These are phyloP conservation scores for Fusarium acutatum DNA, from an alignment of 2,329 filamentous ascomycete species.

Conservation along the genomic window DNA sequence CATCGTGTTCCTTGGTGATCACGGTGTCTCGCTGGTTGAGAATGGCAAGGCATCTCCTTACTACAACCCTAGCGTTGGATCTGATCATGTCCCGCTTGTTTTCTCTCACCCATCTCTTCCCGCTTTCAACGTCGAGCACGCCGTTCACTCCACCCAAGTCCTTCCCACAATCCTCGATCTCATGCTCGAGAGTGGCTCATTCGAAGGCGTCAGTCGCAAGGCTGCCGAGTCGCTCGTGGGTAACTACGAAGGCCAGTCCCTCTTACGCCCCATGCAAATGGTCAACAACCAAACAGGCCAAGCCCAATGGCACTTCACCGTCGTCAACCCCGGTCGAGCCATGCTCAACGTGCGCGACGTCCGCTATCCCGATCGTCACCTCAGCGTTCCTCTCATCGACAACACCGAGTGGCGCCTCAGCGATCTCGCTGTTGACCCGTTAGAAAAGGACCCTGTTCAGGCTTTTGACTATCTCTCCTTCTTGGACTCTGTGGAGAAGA, in stretches of 20 bases:
- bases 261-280: conserved; percentile 36
- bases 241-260: conserved; percentile 46
- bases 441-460: conserved; percentile 37
- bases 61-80: conserved; percentile 45
- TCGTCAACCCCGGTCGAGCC: conserved; percentile 46
- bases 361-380: conserved; percentile 41
- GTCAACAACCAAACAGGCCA: conserved; percentile 31
- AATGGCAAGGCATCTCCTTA: conserved; percentile 43
- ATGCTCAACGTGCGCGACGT: conserved; percentile 46
- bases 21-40: conserved; percentile 46
- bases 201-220: conserved; percentile 27
- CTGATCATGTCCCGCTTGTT: conserved; percentile 44
- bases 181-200: conserved; percentile 43
- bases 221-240: conserved; percentile 37
- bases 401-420: conserved; percentile 47
- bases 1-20: conserved; percentile 45
- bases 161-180: conserved; percentile 46
- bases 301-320: conserved; percentile 46
- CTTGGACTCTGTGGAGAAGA: conserved; percentile 35
- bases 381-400: conserved; percentile 44
- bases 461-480: conserved; percentile 40
- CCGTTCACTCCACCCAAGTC: conserved; percentile 44
- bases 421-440: conserved; percentile 39
- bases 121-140: conserved; percentile 38
- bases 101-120: conserved; percentile 45